Base-by-base conservation (phyloP, 345 rosid species). In the Streptanthus diversifolius region DNA sequence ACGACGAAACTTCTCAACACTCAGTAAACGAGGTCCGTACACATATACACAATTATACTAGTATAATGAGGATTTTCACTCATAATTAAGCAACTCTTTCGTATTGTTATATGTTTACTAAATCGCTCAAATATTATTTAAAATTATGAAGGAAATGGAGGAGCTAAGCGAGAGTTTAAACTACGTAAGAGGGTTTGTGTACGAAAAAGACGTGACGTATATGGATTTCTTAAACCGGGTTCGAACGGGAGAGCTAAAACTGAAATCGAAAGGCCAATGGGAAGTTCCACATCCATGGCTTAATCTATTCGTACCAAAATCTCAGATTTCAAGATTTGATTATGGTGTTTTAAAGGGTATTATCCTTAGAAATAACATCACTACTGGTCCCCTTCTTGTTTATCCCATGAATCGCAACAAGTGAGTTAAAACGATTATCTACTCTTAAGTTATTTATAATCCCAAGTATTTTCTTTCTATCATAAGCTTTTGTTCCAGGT, bases 281-380 rank as follows among this genome's bases (percentile, higher is more conserved):
- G 86, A 93, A 14, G 91, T 91, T 80, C 96, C 99, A 30, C 99
- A 95, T 83, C 99, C 99, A 21, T 95, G 99, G 99, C 77, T 91
- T 24, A 95, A 91, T 68, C 83, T 95, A 3, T 91, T 95, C 53
- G 68, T 95, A n/a, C 97, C 99, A 14, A 87, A 80, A 75, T 91
- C 99, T 58, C 80, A 74, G 4, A 88, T 95, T 13, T 52, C 59
- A 0, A 83, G 80, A 39, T 90, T 95, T 84, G 73, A 84, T 60
- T 35, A 81, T 3, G 89, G 89, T n/a, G 87, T 91, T 77, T 86
- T 95, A 73, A 80, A 54, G 59, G 82, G 81, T 70, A 86, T 91
- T 73, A 72, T 95, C 30, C 96, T 89, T 32, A 73, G 74, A 73
- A 79, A 82, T 35, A 91, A 83, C 75, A 84, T 89, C 22, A 89